Evolutionary conservation across 1,284 basidiomycete species (phyloP).

Genomic region (Filobasidium uniguttulatum): DNA sequence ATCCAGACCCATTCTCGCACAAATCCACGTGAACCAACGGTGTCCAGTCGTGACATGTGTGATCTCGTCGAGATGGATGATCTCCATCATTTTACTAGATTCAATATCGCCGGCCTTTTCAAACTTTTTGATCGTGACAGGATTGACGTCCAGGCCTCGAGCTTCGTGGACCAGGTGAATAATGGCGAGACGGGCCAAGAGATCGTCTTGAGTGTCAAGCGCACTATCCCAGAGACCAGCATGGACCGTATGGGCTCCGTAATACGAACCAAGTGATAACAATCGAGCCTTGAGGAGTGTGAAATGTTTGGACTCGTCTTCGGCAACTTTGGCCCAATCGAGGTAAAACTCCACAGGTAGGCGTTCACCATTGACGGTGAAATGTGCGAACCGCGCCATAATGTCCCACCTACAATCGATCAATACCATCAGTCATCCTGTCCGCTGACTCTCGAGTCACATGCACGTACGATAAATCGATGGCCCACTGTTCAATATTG

Average conservation of each 20-base stretch:
- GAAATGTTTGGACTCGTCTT: constrained; percentile 68
- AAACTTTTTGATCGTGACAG: constrained; percentile 66
- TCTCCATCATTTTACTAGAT: constrained; percentile 55
- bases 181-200: constrained; percentile 65
- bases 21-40: constrained; percentile 71
- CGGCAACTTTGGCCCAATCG: constrained; percentile 59
- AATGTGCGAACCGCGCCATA: constrained; percentile 57
- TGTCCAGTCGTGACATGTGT: constrained; percentile 67
- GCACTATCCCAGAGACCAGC: constrained; percentile 73
- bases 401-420: constrained; percentile 54
- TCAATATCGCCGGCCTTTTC: constrained; percentile 53
- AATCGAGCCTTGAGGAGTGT: constrained; percentile 37
- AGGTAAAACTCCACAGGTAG: constrained; percentile 62
- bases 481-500: constrained; percentile 85
- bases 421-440: too few relatives aligned
- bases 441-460: too few relatives aligned
- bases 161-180: constrained; percentile 85
- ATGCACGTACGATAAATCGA: constrained; percentile 59
- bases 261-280: constrained; percentile 52
- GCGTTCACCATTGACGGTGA: constrained; percentile 35
- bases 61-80: constrained; percentile 73
- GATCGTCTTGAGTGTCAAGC: constrained; percentile 52
- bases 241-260: constrained; percentile 56
- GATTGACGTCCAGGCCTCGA: constrained; percentile 64
- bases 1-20: constrained; percentile 50